A percentile compares a stretch with the other conserved stretches of the same genome.
Evolutionary conservation across 352 stramenopile species (phyloP).

Genomic region (Globisporangium okanoganense): DNA sequence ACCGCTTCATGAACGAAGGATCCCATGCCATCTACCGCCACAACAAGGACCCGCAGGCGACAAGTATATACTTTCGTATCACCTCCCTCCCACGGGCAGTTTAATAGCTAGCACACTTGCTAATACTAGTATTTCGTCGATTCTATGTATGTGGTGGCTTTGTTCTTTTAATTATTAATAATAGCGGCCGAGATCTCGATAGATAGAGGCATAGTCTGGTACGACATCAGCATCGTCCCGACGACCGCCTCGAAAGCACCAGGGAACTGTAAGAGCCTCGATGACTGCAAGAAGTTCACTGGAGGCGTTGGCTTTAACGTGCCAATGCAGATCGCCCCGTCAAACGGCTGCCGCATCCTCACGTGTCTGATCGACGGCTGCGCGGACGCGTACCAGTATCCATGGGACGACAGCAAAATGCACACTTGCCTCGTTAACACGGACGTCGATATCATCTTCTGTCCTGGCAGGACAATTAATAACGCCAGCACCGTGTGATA

Average conservation of each 20-base stretch:
- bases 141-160: background rate
- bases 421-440: conserved; percentile 42
- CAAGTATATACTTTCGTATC: conserved; percentile 17
- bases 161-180: too few species aligned
- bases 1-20: too few species aligned
- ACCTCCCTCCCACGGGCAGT: too few species aligned
- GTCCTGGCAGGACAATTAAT: conserved; percentile 23
- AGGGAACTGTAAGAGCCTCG: conserved; percentile 46
- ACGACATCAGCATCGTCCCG: conserved; percentile 78
- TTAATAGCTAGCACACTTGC: too few species aligned
- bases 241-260: conserved; percentile 43
- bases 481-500: too few species aligned
- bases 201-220: conserved; percentile 49
- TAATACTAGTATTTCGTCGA: too few species aligned
- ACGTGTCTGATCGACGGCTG: conserved; percentile 56
- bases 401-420: conserved; percentile 68
- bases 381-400: conserved; percentile 62
- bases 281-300: conserved; percentile 46
- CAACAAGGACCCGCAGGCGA: conserved; percentile 40
- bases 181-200: conserved; percentile 70
- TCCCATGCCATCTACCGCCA: conserved; percentile 57
- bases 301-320: conserved; percentile 67
- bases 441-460: conserved; percentile 68
- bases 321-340: conserved; percentile 59
- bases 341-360: conserved; percentile 36